Evolutionary conservation across 1,284 basidiomycete genomes (phyloP).

Genomic region (Malassezia equina): DNA sequence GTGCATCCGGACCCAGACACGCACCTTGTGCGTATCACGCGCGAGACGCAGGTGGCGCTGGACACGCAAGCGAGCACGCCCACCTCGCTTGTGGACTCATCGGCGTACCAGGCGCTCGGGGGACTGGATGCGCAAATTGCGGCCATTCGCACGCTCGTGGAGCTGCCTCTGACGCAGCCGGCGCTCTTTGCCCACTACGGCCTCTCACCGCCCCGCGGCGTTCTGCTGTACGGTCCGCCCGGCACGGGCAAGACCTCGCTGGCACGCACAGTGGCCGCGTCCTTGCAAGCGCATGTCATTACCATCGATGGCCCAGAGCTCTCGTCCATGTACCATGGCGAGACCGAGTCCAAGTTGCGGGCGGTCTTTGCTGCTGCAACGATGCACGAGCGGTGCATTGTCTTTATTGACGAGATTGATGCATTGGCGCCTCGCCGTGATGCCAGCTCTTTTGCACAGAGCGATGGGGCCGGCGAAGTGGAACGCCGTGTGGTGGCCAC

Average conservation of each 20-base stretch:
- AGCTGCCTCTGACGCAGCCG: conserved; percentile 80
- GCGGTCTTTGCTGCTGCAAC: conserved; percentile 79
- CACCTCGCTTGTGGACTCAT: conserved; percentile 45
- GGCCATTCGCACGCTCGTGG: conserved; percentile 82
- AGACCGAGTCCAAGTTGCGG: conserved; percentile 82
- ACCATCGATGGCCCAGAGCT: conserved; percentile 84
- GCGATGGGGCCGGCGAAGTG: conserved; percentile 60
- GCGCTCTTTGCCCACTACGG: conserved; percentile 82
- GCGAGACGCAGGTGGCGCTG: conserved; percentile 27
- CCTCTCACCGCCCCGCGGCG: conserved; percentile 41
- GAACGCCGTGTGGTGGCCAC: conserved; percentile 93
- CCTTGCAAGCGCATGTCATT: conserved; percentile 33
- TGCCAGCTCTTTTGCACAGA: conserved; percentile 51
- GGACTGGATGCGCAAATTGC: conserved; percentile 79
- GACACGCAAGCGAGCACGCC: conserved; percentile 33
- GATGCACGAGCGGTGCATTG: conserved; percentile 65
- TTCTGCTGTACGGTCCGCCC: conserved; percentile 46
- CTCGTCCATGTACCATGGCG: conserved; percentile 86
- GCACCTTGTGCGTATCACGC: conserved; percentile 26
- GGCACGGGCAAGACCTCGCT: conserved; percentile 48
- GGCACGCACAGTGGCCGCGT: conserved; percentile 37
- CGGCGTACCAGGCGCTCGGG: conserved; percentile 62
- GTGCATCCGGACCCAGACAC: neutral
- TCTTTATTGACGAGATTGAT: conserved; percentile 93
- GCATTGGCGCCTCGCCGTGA: conserved; percentile 83